Base-by-base conservation (phyloP, 2,329 filamentous ascomycete species). In the Scedosporium minutisporum region DNA sequence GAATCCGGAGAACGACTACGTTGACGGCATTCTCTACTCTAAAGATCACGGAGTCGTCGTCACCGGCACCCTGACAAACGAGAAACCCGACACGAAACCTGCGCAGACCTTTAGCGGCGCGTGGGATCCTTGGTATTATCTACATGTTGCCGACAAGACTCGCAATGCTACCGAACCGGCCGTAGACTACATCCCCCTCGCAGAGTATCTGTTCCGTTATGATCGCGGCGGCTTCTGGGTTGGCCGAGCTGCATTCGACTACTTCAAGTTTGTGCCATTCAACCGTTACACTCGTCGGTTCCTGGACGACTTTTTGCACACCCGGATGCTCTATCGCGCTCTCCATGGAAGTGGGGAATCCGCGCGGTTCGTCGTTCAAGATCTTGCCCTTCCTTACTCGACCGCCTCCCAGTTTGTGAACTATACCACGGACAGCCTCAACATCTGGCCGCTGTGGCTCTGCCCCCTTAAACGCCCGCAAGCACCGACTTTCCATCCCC, bases 171-270 rank as follows among this genome's bases (percentile, higher is more conserved):
- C 69, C 66, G 58, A 73, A 57, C 62, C 69, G 6, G 63, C 68
- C 16, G 67, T 71, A 61, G 85, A 89, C 60, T 84, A 84, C 67
- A 81, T 90, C 48, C 87, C 88, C 0, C 75, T 90, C 3, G 82
- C 84, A 46, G 87, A 90, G 70, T 91, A 91, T 71, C 83, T 90
- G 66, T 91, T 91, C 78, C 83, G 88, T 60, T 91, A 91, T 75
- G 88, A 91, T 73, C 83, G 88, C 55, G 88, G 86, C 61, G 87
- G 85, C 14, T 91, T 91, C 78, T 91, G 88, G 88, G 87, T 89
- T 44, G 87, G 86, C 53, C 75, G 77, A 6, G 82, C 82, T 14
- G 86, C 85, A 3, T 90, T 88, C 71, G 77, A 80, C 48, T 90
- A 90, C 77, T 90, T 89, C 78, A 73, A 72, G 57, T 76, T 78